phyloP scores from a whole-genome alignment of 192 early-diverging fungal genomes.

The Coemansia sp. region DNA sequence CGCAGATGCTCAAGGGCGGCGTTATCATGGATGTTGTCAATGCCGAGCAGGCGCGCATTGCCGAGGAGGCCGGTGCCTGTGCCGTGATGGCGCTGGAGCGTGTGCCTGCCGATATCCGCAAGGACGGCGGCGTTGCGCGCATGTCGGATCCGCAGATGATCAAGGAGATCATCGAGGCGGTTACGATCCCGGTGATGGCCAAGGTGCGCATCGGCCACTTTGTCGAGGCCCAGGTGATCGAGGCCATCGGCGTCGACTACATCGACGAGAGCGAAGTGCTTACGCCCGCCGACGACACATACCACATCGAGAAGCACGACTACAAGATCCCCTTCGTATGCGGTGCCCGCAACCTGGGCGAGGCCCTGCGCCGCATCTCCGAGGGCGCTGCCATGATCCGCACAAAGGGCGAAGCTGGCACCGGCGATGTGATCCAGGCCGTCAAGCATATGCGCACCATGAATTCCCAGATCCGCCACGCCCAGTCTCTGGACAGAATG shows the following conservation, averaged over 20 bases:
- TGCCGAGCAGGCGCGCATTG: slow-evolving; percentile 96
- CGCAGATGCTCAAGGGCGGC: slow-evolving; percentile 98
- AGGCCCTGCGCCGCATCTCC: slow-evolving; percentile 92
- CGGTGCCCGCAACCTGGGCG: slow-evolving; percentile 94
- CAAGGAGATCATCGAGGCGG: slow-evolving; percentile 90
- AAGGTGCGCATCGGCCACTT: slow-evolving; percentile 98
- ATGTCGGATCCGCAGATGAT: slow-evolving; percentile 99
- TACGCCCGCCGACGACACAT: slow-evolving; percentile 90
- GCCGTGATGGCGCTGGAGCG: slow-evolving; percentile 98
- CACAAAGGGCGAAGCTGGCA: slow-evolving; percentile 98
- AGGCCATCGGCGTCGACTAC: slow-evolving; percentile 88
- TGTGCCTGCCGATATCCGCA: slow-evolving; percentile 98
- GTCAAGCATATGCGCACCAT: slow-evolving; percentile 94
- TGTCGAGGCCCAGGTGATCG: slow-evolving; percentile 97
- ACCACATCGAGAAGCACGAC: slow-evolving; percentile 96
- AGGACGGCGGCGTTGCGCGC: slow-evolving; percentile 92
- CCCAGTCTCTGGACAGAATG: slow-evolving; percentile 78
- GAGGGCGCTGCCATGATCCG: slow-evolving; percentile 99
- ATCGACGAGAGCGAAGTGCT: slow-evolving; percentile 98
- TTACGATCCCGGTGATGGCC: slow-evolving; percentile 99
- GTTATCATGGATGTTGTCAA: slow-evolving; percentile 99
- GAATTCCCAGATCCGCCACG: slow-evolving; percentile 82
- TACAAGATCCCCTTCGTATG: slow-evolving; percentile 96
- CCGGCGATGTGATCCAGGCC: slow-evolving; percentile 97
- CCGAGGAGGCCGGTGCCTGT: slow-evolving; percentile 94